Percentiles rank a stretch among this genome's conserved stretches.
These are phyloP conservation scores for Mycena capillaripes DNA, from an alignment of 768 basidiomycete genomes.

Conservation along the genomic window DNA sequence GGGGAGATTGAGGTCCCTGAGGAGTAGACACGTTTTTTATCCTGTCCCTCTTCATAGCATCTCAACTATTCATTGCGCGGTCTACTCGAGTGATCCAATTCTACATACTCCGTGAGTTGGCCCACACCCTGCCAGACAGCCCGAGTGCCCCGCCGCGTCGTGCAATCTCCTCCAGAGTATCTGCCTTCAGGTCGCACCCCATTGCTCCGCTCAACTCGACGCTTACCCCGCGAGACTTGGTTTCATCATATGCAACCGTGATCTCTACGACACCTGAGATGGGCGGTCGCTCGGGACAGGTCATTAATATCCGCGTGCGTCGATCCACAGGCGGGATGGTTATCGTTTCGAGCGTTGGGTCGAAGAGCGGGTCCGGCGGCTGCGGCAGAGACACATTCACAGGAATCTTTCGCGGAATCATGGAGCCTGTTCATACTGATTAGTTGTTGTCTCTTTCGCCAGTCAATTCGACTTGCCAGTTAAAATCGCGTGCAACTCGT, in stretches of 20 bases:
- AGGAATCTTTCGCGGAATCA: slow-evolving; percentile 73
- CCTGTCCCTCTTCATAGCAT: slow-evolving; percentile 41
- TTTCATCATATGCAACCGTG: slow-evolving; percentile 72
- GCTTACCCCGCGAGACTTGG: slow-evolving; percentile 64
- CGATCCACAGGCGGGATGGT: slow-evolving; percentile 52
- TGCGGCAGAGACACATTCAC: slow-evolving; percentile 77
- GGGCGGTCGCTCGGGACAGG: slow-evolving; percentile 74
- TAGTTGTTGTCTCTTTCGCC: slow-evolving; percentile 6
- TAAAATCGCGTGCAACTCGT: slow-evolving; percentile 75
- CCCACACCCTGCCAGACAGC: slow-evolving; percentile 78
- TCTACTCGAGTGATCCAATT: background rate
- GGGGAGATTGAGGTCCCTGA: slow-evolving; percentile 90
- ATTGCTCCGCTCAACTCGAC: slow-evolving; percentile 73
- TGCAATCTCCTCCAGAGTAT: slow-evolving; percentile 76
- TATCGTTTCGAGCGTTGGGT: slow-evolving; percentile 53
- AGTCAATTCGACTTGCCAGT: slow-evolving; percentile 60
- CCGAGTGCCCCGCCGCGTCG: slow-evolving; percentile 81
- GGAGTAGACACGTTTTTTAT: slow-evolving; percentile 67
- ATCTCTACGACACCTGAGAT: slow-evolving; percentile 78
- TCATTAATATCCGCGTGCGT: slow-evolving; percentile 72
- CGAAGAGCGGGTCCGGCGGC: slow-evolving; percentile 59
- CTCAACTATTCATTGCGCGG: slow-evolving; percentile 26
- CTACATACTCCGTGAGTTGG: slow-evolving; percentile 50
- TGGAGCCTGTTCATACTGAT: slow-evolving; percentile 56
- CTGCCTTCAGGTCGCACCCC: slow-evolving; percentile 65